Evolutionary conservation across 768 basidiomycete genomes (phyloP), one percentile per base, ranked within the genome.

Genomic region (Pisolithus tinctorius): DNA sequence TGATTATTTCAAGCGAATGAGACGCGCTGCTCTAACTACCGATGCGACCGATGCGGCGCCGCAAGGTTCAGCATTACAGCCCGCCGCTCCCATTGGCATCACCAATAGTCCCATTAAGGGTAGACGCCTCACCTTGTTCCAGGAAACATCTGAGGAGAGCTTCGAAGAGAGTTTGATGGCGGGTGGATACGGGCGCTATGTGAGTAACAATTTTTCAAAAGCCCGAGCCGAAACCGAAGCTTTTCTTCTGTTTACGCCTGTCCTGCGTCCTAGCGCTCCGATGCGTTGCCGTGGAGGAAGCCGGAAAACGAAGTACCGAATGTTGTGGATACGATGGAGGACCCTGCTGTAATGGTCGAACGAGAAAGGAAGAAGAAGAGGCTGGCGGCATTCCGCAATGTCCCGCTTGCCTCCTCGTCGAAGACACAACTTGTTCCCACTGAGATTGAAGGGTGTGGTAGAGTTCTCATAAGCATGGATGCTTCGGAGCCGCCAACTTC

Each of bases 81-180:
- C 61, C 50, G 52, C 63, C 14, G 46, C 43, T 14, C 59, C 69
- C 30, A 69, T 87, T 29, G 86, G 85, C 14, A 81, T 89, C 26
- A 77, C 76, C 57, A 81, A 84, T 56, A 88, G 80, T 58, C 86
- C 88, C 0, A 65, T 73, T 49, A 88, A 84, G 67, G 88, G 88
- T 1, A 73, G 88, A 51, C 74, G 86, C 47, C 70, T 89, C 34
- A 83, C 81, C 56, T 65, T 91, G 38, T 90, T 89, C 64, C 86
- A 88, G 63, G 86, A 88, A 68, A 88, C 86, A 0, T 85, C 84
- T 4, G 86, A 87, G 43, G 86, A 87, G 66, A 89, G 86, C 60
- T 89, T 90, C 58, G 88, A 90, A 60, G 87, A 90, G 67, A 86
- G 86, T 58, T 64, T 89, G 39, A 86, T 88, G 79, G 86, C 86